Percentiles rank a stretch among this genome's conserved stretches.
Evolutionary conservation across 176 grass and related monocot species (phyloP).

Genomic region (Melocanna baccifera): DNA sequence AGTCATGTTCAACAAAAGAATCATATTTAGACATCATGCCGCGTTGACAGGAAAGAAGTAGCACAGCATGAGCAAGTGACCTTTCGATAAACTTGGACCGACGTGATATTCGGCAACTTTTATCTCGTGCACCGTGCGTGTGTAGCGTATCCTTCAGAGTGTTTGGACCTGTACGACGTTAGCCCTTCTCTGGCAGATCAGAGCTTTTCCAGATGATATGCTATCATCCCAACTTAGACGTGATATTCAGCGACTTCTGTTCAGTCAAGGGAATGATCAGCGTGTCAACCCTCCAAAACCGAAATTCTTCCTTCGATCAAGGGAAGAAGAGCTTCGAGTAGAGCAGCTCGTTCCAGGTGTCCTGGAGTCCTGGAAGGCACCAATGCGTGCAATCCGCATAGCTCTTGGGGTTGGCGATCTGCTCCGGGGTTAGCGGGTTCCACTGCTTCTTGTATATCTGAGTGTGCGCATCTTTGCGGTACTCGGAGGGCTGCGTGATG

Average conservation of each 20-base stretch:
- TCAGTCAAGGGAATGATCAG: not conserved
- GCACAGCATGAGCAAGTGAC: conserved; percentile 20
- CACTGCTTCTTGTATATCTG: conserved; percentile 98
- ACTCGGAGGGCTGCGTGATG: conserved; percentile 91
- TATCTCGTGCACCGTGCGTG: not conserved
- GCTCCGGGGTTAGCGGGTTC: conserved; percentile 61
- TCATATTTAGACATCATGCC: not conserved
- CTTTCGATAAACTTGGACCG: not conserved
- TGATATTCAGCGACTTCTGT: not conserved
- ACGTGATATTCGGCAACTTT: not conserved
- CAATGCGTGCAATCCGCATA: conserved; percentile 88
- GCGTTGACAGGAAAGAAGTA: not conserved
- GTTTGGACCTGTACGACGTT: conserved; percentile 22
- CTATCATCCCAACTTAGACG: not conserved
- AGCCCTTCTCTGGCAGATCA: conserved; percentile 20
- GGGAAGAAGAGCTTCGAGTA: conserved; percentile 78
- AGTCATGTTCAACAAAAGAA: conserved; percentile 15
- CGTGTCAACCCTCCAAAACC: not conserved
- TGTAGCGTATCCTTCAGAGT: not conserved
- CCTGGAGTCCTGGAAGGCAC: conserved; percentile 91
- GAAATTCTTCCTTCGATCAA: conserved; percentile 11
- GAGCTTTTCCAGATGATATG: not conserved
- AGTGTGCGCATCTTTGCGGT: conserved; percentile 88
- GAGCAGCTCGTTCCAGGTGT: conserved; percentile 94
- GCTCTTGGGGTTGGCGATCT: conserved; percentile 72